Evolutionary conservation across 306 rosid genomes (phyloP).

Genomic region (Cyclanthera cordifolia): DNA sequence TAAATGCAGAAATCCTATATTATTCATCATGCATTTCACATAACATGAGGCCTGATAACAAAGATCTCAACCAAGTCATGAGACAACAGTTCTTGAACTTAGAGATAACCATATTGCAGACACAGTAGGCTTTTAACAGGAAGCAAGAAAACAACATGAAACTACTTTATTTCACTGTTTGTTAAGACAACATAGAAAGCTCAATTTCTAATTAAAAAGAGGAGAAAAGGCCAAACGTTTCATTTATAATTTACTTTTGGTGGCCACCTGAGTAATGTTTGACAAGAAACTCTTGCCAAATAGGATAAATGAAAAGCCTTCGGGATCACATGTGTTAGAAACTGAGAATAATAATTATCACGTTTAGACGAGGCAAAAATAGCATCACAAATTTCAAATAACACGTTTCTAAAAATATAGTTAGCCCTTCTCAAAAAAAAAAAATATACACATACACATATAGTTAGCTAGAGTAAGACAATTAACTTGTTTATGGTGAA

Average conservation of each 20-base stretch:
- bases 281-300: neutral
- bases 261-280: neutral
- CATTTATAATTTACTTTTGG: neutral
- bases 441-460: too few relatives aligned
- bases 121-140: neutral
- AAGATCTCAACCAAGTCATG: neutral
- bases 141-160: neutral
- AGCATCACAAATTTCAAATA: neutral
- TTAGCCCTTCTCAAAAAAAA: too few relatives aligned
- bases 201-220: neutral
- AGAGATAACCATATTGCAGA: neutral
- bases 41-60: neutral
- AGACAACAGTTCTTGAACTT: neutral
- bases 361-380: neutral
- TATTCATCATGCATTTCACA: too few relatives aligned
- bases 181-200: neutral
- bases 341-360: neutral
- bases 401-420: neutral
- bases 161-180: neutral
- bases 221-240: neutral
- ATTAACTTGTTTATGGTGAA: neutral
- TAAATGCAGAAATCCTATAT: neutral
- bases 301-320: neutral
- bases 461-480: too few relatives aligned
- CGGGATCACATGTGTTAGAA: neutral